Evolutionary conservation across 2,329 filamentous ascomycete genomes (phyloP), one percentile per base, ranked within the genome.

Genomic region (Ceratocystis smalleyi): DNA sequence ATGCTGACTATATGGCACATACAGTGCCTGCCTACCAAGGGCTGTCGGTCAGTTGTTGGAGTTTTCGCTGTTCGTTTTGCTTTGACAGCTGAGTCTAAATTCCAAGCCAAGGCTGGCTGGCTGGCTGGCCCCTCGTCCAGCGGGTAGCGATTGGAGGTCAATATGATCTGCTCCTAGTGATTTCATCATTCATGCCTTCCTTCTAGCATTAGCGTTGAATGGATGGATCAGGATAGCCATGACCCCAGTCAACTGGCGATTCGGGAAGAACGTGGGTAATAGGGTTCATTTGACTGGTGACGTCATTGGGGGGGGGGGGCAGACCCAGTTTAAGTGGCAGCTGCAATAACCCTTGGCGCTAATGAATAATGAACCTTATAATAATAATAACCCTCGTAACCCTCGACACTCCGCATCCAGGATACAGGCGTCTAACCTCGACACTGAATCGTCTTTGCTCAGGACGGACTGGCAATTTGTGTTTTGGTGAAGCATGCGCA

Each of bases 71-170:
- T 24, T 7, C 30, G 54, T 40, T 40, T 40, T 40, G 27, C 27
- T 57, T 57, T 57, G 54, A 35, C 54, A 57, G 54, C 27, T 57
- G 54, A 57, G 54, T 35, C 24, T 35, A 35, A 30, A 57, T 57
- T 57, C 54, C 54, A 57, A 19, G 24, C 27, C 27, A 22, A 35
- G n/a, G 15, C 5, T 8, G 27, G 22, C 24, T 5, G 27, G 27
- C 27, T 10, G 22, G 35, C 35, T 40, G 35, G 35, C 10, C 10
- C 12, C 35, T 40, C 10, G 10, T 5, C 35, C 35, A 40, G 35
- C 35, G 35, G 35, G 35, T 40, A 10, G 35, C 35, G 15, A 40
- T 15, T 40, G 35, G 10, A 40, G 10, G 35, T 40, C 3, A 40
- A 40, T 3, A 40, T 40, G 35, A 40, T 40, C 35, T 40, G 35